A percentile compares a stretch with the other conserved stretches of the same genome.
Evolutionary conservation across 495 filamentous ascomycete genomes (phyloP).

Genomic region (Daldinia caldariorum): DNA sequence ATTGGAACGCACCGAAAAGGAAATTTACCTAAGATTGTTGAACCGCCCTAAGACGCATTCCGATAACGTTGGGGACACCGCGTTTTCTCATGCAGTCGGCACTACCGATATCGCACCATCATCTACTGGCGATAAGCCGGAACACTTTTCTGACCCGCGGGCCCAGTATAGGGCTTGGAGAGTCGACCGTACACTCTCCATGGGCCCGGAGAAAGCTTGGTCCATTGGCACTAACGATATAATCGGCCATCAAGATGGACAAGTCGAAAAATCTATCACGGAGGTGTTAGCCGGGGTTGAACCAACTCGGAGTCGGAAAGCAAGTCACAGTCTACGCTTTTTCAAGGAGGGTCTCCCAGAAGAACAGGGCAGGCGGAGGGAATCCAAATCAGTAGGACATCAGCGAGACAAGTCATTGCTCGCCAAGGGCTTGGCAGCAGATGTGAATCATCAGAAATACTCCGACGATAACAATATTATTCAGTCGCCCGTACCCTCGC

Average conservation of each 20-base stretch:
- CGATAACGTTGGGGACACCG: constrained; percentile 52
- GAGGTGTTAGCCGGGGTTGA: constrained; percentile 81
- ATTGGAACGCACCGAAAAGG: constrained; percentile 56
- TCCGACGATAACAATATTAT: constrained; percentile 22
- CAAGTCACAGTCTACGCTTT: constrained; percentile 88
- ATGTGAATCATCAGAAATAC: constrained; percentile 26
- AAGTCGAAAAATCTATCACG: constrained; percentile 84
- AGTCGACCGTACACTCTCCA: constrained; percentile 52
- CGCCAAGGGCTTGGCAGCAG: constrained; percentile 30
- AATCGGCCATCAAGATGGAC: constrained; percentile 54
- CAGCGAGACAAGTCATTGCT: constrained; percentile 50
- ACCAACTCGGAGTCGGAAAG: constrained; percentile 88
- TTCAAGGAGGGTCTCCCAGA: constrained; percentile 88
- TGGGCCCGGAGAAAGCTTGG: constrained; percentile 64
- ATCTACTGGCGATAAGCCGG: constrained; percentile 28
- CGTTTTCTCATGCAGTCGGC: constrained; percentile 32
- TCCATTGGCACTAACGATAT: constrained; percentile 61
- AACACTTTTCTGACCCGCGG: constrained; percentile 47
- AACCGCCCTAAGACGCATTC: constrained; percentile 30
- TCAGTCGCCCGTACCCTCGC: constrained; percentile 24
- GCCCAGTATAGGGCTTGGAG: constrained; percentile 56
- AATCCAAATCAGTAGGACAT: constrained; percentile 44
- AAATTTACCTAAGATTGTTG: constrained; percentile 47
- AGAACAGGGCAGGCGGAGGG: constrained; percentile 58
- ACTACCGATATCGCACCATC: constrained; percentile 21